phyloP scores from a whole-genome alignment of 2,329 filamentous ascomycete species.

The Paradendryphiella salina region DNA sequence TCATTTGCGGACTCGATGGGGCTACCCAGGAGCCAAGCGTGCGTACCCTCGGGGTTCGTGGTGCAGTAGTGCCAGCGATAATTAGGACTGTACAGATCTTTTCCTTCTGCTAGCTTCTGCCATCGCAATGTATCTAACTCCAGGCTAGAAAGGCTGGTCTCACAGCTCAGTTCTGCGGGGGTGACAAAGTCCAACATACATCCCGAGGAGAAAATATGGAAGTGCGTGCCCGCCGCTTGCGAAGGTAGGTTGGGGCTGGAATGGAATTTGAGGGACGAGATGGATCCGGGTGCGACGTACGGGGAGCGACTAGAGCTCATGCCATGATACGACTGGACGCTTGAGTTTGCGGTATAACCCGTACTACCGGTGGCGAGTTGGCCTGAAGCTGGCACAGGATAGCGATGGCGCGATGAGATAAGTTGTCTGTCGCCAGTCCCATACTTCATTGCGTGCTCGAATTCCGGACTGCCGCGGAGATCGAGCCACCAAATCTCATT shows the following conservation, averaged over 20 bases:
- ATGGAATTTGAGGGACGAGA: slow-evolving; percentile 87
- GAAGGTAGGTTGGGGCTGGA: slow-evolving; percentile 84
- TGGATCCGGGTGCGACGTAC: slow-evolving; percentile 72
- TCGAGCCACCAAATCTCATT: slow-evolving; percentile 98
- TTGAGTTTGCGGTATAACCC: slow-evolving; percentile 73
- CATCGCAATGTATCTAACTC: slow-evolving; percentile 86
- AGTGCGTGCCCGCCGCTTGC: slow-evolving; percentile 89
- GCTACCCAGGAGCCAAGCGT: slow-evolving; percentile 95
- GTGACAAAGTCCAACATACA: slow-evolving; percentile 93
- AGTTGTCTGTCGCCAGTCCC: slow-evolving; percentile 53
- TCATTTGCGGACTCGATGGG: slow-evolving; percentile 71
- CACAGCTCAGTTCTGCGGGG: slow-evolving; percentile 83
- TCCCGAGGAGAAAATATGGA: slow-evolving; percentile 91
- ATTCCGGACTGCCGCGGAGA: slow-evolving; percentile 84
- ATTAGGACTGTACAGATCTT: slow-evolving; percentile 87
- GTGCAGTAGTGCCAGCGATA: slow-evolving; percentile 99
- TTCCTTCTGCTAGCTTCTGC: slow-evolving; percentile 93
- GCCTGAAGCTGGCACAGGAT: slow-evolving; percentile 33
- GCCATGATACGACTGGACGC: slow-evolving; percentile 59
- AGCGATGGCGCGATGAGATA: slow-evolving; percentile 38
- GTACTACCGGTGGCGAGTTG: slow-evolving; percentile 47
- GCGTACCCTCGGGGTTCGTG: slow-evolving; percentile 91
- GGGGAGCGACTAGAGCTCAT: slow-evolving; percentile 52
- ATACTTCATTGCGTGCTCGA: slow-evolving; percentile 69
- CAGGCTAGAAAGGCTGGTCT: slow-evolving; percentile 87